Percentiles rank a stretch among this genome's conserved stretches.
Conservation (phyloP, 2,329 filamentous ascomycete species). For the Stachybotrys echinatus region DNA sequence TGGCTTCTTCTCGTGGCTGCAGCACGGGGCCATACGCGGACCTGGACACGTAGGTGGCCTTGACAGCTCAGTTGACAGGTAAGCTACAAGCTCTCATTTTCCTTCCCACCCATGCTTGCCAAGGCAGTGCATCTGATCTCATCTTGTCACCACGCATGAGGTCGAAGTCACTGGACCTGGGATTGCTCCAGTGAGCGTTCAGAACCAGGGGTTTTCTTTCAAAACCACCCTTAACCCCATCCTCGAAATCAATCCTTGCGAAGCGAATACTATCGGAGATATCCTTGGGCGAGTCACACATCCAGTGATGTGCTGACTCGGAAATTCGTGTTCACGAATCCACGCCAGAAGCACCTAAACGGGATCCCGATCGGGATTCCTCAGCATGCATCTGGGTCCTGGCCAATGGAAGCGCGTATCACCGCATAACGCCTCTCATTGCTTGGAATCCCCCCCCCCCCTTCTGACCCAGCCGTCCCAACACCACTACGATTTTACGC, state of each 20-base stretch:
- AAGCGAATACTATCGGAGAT: too few relatives aligned
- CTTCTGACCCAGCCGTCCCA: slow-evolving; percentile 8
- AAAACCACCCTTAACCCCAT: background rate
- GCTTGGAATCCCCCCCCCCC: slow-evolving; percentile 35
- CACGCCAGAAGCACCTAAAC: background rate
- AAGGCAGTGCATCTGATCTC: slow-evolving; percentile 7
- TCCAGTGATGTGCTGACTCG: background rate
- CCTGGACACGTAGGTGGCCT: slow-evolving; percentile 70
- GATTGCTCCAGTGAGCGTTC: slow-evolving; percentile 29
- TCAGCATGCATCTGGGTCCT: background rate
- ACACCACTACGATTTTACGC: slow-evolving; percentile 47
- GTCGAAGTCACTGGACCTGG: slow-evolving; percentile 39
- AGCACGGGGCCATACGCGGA: slow-evolving; percentile 67
- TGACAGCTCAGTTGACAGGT: slow-evolving; percentile 85
- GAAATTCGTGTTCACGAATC: background rate
- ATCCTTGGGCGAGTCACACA: too few relatives aligned
- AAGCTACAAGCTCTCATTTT: slow-evolving; percentile 44
- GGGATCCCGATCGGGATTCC: background rate
- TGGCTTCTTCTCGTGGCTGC: slow-evolving; percentile 68
- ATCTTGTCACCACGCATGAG: slow-evolving; percentile 37
- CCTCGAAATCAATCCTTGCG: background rate
- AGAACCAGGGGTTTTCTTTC: slow-evolving; percentile 9
- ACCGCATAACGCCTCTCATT: slow-evolving; percentile 39
- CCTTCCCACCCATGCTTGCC: slow-evolving; percentile 9
- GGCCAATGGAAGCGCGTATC: slow-evolving; percentile 35